Percentiles rank a stretch among this genome's conserved stretches.
These are phyloP conservation scores for Botryotinia globosa DNA, from an alignment of 2,329 filamentous ascomycete genomes.

Conservation along the genomic window DNA sequence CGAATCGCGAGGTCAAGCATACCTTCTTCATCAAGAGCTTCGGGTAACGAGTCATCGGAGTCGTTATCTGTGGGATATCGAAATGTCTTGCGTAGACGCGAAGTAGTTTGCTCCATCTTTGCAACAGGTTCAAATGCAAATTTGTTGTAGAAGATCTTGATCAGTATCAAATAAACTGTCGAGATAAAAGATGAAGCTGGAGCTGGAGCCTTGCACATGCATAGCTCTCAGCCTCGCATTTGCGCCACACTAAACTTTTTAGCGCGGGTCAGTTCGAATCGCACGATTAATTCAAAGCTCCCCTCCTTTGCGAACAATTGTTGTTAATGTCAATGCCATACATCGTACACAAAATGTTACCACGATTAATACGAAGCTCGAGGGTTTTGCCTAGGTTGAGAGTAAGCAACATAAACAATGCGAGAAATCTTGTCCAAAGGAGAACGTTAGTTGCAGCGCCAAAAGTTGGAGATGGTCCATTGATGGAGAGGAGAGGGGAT, in stretches of 20 bases:
- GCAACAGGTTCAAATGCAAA: not conserved
- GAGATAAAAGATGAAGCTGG: not conserved
- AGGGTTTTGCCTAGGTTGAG: slow-evolving; percentile 28
- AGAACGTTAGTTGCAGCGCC: slow-evolving; percentile 55
- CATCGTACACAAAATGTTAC: slow-evolving; percentile 31
- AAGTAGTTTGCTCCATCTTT: slow-evolving; percentile 39
- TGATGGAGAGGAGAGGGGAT: slow-evolving; percentile 64
- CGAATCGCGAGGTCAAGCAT: slow-evolving; percentile 21
- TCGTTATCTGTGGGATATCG: slow-evolving; percentile 65
- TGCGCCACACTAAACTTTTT: slow-evolving; percentile 23
- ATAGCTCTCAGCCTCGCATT: slow-evolving; percentile 14
- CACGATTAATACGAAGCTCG: slow-evolving; percentile 32
- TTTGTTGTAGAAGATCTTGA: not conserved
- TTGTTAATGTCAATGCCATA: not conserved
- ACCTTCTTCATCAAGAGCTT: slow-evolving; percentile 76
- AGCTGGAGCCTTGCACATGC: slow-evolving; percentile 13
- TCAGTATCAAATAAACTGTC: not conserved
- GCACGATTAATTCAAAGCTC: slow-evolving; percentile 15
- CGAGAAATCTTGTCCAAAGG: slow-evolving; percentile 36
- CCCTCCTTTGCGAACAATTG: not conserved
- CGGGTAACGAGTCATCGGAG: slow-evolving; percentile 50
- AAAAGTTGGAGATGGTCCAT: slow-evolving; percentile 57
- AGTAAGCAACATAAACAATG: slow-evolving; percentile 21
- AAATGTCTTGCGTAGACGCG: slow-evolving; percentile 74
- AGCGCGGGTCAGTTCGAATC: slow-evolving; percentile 22